Base-by-base conservation (phyloP, 352 stramenopile genomes). In the Phytopythium kandeliae region DNA sequence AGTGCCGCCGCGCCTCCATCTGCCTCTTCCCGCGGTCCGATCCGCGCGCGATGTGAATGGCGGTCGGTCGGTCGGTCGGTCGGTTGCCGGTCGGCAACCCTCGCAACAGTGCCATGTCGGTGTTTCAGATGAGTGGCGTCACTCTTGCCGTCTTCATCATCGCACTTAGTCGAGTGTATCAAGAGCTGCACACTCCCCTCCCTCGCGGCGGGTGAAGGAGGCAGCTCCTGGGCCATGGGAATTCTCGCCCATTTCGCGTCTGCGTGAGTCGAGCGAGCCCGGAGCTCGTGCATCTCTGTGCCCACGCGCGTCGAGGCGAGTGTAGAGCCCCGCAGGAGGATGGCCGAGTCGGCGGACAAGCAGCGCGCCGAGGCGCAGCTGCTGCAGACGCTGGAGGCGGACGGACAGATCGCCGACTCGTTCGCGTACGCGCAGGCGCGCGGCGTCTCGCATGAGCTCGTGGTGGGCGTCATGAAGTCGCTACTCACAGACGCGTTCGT, bases 381-480 rank as follows among this genome's bases (percentile, higher is more conserved):
- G 54, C 74, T 94, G 45, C 65, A 85, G 60, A 56, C 65, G 38
- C 70, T 94, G 17, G 52, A 69, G 19, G 57, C 54, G 16, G 41
- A 75, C 19, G 65, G 63, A 3, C 61, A 62, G 15, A 58, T 94
- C 26, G 56, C 54, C 9, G 92, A 98, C 70, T 89, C 86, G 36
- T 97, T 84, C 62, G 74, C 72, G 41, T 97, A 92, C 61, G 74
- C 93, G 21, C 65, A 74, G 35, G 42, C 65, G 22, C 63, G 87
- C 25, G 75, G 69, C 21, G 58, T 98, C 17, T 78, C 96, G 55
- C 96, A 99, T 68, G 84, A 96, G 49, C 62, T 87, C 47, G 79
- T 99, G 21, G 87, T 98, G 48, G 96, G 96, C 46, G 81, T 96
- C 33, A 92, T 98, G 71, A 98, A 99, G 76, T 98, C 87, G 52